Percentiles rank a stretch among this genome's conserved stretches.
These are phyloP conservation scores for Paracoccidioides brasiliensis DNA, from an alignment of 2,329 filamentous ascomycete species.

Conservation along the genomic window DNA sequence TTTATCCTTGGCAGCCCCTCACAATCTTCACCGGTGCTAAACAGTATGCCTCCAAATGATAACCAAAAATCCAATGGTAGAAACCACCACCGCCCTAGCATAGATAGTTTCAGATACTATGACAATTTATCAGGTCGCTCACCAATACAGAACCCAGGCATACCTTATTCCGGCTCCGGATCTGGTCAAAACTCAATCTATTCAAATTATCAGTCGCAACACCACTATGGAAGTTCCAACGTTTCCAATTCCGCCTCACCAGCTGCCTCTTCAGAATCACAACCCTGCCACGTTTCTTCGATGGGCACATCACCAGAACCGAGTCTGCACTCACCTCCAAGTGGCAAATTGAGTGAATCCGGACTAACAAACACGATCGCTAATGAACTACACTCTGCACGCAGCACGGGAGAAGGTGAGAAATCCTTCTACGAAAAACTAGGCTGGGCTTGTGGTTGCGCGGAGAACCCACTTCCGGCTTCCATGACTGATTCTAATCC, in stretches of 20 bases:
- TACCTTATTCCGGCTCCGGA: constrained; percentile 1
- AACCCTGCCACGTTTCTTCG: constrained; percentile 34
- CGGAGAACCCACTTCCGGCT: constrained; percentile 32
- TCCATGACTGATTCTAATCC: constrained; percentile 19
- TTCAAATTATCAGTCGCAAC: constrained; percentile 12
- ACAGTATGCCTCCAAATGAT: neutral
- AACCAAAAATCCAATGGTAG: neutral
- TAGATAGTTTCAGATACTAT: neutral
- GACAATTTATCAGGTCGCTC: neutral
- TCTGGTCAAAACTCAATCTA: constrained; percentile 14
- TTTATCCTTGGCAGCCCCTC: neutral
- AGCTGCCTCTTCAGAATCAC: constrained; percentile 36
- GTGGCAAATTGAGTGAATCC: constrained; percentile 24
- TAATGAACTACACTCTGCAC: constrained; percentile 19
- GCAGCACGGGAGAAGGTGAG: constrained; percentile 28
- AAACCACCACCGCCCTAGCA: neutral
- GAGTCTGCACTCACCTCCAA: constrained; percentile 28
- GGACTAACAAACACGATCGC: constrained; percentile 16
- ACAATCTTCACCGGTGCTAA: neutral
- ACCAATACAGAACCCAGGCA: constrained; percentile 2
- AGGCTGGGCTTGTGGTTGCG: constrained; percentile 34
- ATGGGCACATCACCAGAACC: constrained; percentile 39
- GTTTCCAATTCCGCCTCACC: constrained; percentile 35
- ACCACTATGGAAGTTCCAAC: constrained; percentile 17
- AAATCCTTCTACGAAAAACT: constrained; percentile 33